phyloP scores from a whole-genome alignment of 208 protist genomes.

The Trypanosoma conorhini region DNA sequence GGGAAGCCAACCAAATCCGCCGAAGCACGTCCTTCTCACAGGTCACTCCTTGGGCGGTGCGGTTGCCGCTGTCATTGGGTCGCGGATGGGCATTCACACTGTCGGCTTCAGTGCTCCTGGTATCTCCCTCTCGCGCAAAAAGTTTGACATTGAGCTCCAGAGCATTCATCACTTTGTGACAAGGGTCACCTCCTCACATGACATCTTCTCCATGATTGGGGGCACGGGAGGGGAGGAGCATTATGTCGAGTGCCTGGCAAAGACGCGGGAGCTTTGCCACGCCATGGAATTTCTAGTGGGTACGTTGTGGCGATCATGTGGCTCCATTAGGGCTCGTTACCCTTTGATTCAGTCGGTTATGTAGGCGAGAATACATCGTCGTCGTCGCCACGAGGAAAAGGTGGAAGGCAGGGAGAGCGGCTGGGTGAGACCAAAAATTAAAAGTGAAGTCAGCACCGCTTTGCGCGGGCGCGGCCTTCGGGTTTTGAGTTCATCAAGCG shows the following conservation, averaged over 20 bases:
- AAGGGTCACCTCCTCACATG: constrained; percentile 66
- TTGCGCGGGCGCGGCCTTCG: too few relatives aligned
- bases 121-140: constrained; percentile 55
- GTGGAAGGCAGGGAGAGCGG: background rate
- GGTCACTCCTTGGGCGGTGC: constrained; percentile 83
- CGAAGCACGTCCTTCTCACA: constrained; percentile 60
- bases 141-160: constrained; percentile 46
- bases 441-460: background rate
- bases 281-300: constrained; percentile 80
- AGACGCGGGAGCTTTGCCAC: constrained; percentile 72
- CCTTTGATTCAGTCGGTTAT: constrained; percentile 54
- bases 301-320: constrained; percentile 73
- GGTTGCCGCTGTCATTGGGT: constrained; percentile 69
- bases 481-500: too few relatives aligned
- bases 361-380: constrained; percentile 16
- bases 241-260: constrained; percentile 68
- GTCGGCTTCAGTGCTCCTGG: constrained; percentile 75
- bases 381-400: background rate
- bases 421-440: background rate
- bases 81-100: constrained; percentile 59
- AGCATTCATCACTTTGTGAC: constrained; percentile 54
- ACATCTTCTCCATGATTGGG: constrained; percentile 74
- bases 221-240: constrained; percentile 70
- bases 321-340: constrained; percentile 49
- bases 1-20: constrained; percentile 26